Percentiles rank a stretch among this genome's conserved stretches.
Evolutionary conservation across 2,329 filamentous ascomycete species (phyloP).

Genomic region (Sporothrix variecibatus): DNA sequence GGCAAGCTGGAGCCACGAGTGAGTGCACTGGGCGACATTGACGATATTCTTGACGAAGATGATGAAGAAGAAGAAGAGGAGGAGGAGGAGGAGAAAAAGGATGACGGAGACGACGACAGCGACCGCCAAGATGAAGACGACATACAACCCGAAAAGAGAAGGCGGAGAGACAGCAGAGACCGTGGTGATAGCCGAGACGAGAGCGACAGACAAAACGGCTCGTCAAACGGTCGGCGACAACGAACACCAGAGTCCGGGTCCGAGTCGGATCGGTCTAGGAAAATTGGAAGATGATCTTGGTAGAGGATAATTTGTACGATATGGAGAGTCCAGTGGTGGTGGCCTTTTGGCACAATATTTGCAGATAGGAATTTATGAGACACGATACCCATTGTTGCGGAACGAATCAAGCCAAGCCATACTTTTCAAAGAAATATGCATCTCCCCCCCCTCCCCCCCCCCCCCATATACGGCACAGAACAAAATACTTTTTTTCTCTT

Average conservation of each 20-base stretch:
- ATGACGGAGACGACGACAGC: not conserved
- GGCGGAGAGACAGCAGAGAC: not conserved
- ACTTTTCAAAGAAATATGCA: no score
- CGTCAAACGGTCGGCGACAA: not conserved
- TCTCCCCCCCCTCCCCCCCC: no score
- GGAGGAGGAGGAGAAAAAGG: not conserved
- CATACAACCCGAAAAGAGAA: not conserved
- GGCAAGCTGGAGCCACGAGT: constrained; percentile 83
- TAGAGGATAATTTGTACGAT: not conserved
- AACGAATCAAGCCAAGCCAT: not conserved
- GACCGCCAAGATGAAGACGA: constrained; percentile 6
- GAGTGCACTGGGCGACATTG: constrained; percentile 79
- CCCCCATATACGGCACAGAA: no score
- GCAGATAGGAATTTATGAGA: not conserved
- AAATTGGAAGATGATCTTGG: not conserved
- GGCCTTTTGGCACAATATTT: not conserved
- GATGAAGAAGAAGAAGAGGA: constrained; percentile 46
- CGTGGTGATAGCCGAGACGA: not conserved
- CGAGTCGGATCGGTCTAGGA: constrained; percentile 5
- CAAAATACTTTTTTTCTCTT: no score
- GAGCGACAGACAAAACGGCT: not conserved
- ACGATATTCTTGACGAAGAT: constrained; percentile 66
- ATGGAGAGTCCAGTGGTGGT: not conserved
- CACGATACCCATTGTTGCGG: constrained; percentile 12
- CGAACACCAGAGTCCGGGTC: constrained; percentile 14